Base-by-base conservation (phyloP, 768 basidiomycete genomes). In the Paxillus rubicundulus region DNA sequence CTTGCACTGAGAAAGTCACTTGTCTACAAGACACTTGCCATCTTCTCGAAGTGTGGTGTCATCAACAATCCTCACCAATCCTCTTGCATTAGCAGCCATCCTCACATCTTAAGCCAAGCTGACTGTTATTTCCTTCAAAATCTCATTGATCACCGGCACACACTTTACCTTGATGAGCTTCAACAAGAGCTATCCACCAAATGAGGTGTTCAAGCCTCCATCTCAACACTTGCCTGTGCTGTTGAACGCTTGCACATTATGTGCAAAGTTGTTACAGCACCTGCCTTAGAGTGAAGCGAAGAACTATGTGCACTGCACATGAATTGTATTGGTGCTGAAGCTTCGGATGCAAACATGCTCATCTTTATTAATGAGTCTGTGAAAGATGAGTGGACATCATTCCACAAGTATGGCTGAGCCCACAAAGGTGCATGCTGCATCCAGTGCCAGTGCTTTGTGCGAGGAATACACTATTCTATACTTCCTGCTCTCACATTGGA, bases 181-280 rank as follows among this genome's bases (percentile, higher is more conserved):
- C 36, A 45, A 27, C 33, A 49, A 0, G 8, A 48, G 14, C 27
- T 56, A 0, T 49, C 21, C 24, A 9, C 41, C 13, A 40, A 33
- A 16, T 1, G 18, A 33, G 7, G 41, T 58, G 3, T 28, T 61
- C 56, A 2, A 60, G 60, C 12, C 39, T 66, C n/a, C 58, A 58
- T 2, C 36, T 50, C 13, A 58, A 57, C 49, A 1, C 54, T 65
- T 5, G 56, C 64, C 52, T 51, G 58, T 8, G 51, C 65, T 12
- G 53, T 65, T 9, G 9, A 32, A 32, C 32, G 32, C 5, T 4
- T 17, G 49, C 40, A 18, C 46, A 56, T 30, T 43, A 65, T n/a
- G 47, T 61, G 5, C 12, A 47, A 62, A 5, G 62, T 55, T 5
- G n/a, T n/a, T n/a, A n/a, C n/a, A n/a, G n/a, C n/a, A n/a, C n/a